A percentile compares a stretch with the other conserved stretches of the same genome.
Evolutionary conservation across 2,329 filamentous ascomycete species (phyloP).

Genomic region (Sporothrix mexicana): DNA sequence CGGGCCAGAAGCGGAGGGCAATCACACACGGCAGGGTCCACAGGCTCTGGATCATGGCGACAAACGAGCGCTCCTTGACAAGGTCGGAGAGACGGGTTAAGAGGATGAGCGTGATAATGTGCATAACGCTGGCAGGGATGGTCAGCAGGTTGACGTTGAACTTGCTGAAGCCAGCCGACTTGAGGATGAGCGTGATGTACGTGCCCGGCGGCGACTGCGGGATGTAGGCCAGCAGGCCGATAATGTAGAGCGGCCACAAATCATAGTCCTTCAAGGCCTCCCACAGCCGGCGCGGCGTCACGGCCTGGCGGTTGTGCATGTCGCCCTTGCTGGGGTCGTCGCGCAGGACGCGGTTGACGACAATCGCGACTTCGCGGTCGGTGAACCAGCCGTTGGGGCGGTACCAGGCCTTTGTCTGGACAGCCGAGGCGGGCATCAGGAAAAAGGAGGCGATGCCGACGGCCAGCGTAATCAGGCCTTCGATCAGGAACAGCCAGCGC

Average conservation of each 20-base stretch:
- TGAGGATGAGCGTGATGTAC: slow-evolving; percentile 36
- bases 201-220: slow-evolving; percentile 29
- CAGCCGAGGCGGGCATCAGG: slow-evolving; percentile 53
- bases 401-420: slow-evolving; percentile 51
- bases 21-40: slow-evolving; percentile 63
- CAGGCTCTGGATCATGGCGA: slow-evolving; percentile 53
- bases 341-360: slow-evolving; percentile 62
- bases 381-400: slow-evolving; percentile 61
- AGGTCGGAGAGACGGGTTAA: slow-evolving; percentile 58
- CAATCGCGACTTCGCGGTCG: slow-evolving; percentile 61
- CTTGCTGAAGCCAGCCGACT: slow-evolving; percentile 33
- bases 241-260: slow-evolving; percentile 37
- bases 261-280: slow-evolving; percentile 34
- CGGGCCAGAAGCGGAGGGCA: slow-evolving; percentile 55
- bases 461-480: slow-evolving; percentile 54
- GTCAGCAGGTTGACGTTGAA: slow-evolving; percentile 37
- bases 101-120: slow-evolving; percentile 58
- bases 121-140: slow-evolving; percentile 47
- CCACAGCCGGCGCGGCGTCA: slow-evolving; percentile 49
- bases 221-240: slow-evolving; percentile 34
- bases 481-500: slow-evolving; percentile 59
- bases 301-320: slow-evolving; percentile 63
- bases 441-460: slow-evolving; percentile 54
- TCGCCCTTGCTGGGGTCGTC: slow-evolving; percentile 65
- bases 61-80: slow-evolving; percentile 52